Conservation (phyloP, 2,329 filamentous ascomycete genomes). For the Monosporascus sp. region DNA sequence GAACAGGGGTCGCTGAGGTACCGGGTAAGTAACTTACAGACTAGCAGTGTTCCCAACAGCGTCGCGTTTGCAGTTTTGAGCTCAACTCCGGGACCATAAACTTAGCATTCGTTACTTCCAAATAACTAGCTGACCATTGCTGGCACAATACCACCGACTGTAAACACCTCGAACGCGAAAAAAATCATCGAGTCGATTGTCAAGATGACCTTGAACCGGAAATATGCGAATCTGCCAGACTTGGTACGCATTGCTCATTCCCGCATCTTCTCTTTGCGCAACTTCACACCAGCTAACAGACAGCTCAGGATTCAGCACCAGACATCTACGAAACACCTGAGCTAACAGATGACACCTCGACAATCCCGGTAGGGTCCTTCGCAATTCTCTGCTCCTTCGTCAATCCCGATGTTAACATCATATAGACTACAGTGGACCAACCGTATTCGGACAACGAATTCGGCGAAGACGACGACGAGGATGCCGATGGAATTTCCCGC, state of each 20-base stretch:
- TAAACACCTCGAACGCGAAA: background rate
- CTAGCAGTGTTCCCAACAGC: no score
- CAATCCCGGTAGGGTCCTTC: slow-evolving; percentile 60
- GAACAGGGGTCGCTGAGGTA: no score
- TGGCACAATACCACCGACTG: slow-evolving; percentile 1
- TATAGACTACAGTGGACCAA: slow-evolving; percentile 49
- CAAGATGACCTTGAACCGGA: slow-evolving; percentile 68
- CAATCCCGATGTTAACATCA: slow-evolving; percentile 14
- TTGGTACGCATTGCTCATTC: slow-evolving; percentile 47
- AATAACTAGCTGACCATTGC: background rate
- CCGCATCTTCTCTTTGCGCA: background rate
- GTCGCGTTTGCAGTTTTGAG: no score
- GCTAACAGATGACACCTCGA: slow-evolving; percentile 84
- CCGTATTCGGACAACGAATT: slow-evolving; percentile 60
- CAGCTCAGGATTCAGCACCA: slow-evolving; percentile 72
- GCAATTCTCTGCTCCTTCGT: background rate
- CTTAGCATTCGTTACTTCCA: background rate
- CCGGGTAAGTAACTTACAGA: no score
- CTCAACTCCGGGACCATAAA: no score
- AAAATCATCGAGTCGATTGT: slow-evolving; percentile 1
- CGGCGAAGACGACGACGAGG: slow-evolving; percentile 58
- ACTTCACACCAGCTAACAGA: background rate
- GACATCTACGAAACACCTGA: slow-evolving; percentile 97
- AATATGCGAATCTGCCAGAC: slow-evolving; percentile 78
- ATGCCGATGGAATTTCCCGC: slow-evolving; percentile 65